Conservation (phyloP, 1,284 basidiomycete genomes). For the Vanrija humicola region DNA sequence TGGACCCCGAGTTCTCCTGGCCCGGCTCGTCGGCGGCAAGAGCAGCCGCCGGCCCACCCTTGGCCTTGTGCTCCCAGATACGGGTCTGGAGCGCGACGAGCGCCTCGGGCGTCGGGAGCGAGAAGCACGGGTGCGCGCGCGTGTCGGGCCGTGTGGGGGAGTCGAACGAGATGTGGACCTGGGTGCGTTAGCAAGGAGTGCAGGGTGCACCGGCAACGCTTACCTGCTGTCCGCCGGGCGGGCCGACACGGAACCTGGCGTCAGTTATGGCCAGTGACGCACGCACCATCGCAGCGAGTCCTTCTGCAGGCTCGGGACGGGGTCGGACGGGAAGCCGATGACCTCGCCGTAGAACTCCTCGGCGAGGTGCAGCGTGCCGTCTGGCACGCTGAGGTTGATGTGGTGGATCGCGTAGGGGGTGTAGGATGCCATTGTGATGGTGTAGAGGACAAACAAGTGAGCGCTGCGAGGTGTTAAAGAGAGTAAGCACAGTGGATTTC, state of each 20-base stretch:
- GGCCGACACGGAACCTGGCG: conserved; percentile 34
- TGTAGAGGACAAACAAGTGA: too few relatives aligned
- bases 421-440: conserved; percentile 3
- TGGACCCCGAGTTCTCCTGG: conserved; percentile 36
- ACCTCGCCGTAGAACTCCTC: conserved; percentile 44
- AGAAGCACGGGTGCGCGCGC: conserved; percentile 42
- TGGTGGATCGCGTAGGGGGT: conserved; percentile 38
- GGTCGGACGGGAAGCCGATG: conserved; percentile 35
- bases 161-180: conserved; percentile 40
- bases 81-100: conserved; percentile 34
- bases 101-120: conserved; percentile 24
- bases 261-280: background rate
- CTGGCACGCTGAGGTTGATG: conserved; percentile 43
- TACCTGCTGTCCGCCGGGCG: conserved; percentile 32
- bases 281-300: conserved; percentile 38
- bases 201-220: background rate
- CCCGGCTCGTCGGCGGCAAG: conserved; percentile 39
- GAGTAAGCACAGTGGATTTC: too few relatives aligned
- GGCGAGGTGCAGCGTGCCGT: conserved; percentile 37
- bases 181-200: background rate
- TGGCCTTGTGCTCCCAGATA: conserved; percentile 32
- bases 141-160: conserved; percentile 2
- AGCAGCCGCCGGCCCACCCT: conserved; percentile 24
- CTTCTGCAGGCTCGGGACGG: conserved; percentile 36
- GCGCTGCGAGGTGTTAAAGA: too few relatives aligned